A percentile compares a stretch with the other conserved stretches of the same genome.
These are phyloP conservation scores for Aquanectria penicillioides DNA, from an alignment of 2,329 filamentous ascomycete genomes.

Conservation along the genomic window DNA sequence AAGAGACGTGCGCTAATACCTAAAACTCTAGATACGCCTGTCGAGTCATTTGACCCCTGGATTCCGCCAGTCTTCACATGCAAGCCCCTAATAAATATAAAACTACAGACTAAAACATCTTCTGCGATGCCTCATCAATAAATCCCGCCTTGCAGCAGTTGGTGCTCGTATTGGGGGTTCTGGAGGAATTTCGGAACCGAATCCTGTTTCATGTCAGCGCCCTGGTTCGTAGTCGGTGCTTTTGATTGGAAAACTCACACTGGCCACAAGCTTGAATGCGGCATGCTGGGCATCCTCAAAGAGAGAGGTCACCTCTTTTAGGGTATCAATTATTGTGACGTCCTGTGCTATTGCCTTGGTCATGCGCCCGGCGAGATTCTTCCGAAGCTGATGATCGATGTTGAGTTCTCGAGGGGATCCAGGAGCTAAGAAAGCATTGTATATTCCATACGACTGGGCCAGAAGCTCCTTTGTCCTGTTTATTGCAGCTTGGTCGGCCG, in stretches of 20 bases:
- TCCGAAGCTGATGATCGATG: conserved; percentile 94
- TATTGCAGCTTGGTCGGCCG: conserved; percentile 68
- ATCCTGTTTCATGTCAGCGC: no score
- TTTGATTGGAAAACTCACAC: conserved; percentile 72
- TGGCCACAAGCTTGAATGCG: conserved; percentile 98
- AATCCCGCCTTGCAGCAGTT: no score
- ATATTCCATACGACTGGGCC: conserved; percentile 93
- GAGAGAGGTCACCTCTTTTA: conserved; percentile 86
- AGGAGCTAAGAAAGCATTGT: conserved; percentile 95
- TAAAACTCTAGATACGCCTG: no score
- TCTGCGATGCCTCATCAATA: no score
- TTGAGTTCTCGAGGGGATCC: conserved; percentile 97
- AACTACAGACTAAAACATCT: no score
- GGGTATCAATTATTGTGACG: conserved; percentile 86
- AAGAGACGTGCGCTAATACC: no score
- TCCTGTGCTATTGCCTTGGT: conserved; percentile 95
- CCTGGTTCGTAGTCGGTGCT: no score
- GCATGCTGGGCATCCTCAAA: conserved; percentile 95
- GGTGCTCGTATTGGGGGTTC: no score
- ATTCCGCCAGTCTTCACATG: no score
- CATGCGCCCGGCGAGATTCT: conserved; percentile 93
- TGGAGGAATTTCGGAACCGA: no score
- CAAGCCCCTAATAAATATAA: no score
- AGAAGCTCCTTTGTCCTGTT: conserved; percentile 94
- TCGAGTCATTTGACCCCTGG: no score